Conservation (phyloP, 139 green algal genomes). For the Deuterostichococcus epilithicus region DNA sequence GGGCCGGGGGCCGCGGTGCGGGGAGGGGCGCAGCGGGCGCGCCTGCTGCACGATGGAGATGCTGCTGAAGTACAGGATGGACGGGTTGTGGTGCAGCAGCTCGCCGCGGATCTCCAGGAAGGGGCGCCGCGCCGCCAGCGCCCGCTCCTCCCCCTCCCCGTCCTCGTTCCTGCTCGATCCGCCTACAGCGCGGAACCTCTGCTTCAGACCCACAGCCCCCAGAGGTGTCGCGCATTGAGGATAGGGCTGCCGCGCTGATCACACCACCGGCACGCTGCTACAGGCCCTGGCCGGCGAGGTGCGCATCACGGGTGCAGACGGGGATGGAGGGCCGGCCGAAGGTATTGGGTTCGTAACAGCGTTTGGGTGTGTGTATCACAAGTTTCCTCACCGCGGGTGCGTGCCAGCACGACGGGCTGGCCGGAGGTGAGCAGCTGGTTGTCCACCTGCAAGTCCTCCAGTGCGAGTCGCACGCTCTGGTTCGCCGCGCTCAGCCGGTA, state of each 20-base stretch:
- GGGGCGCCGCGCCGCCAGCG: slow-evolving; percentile 2
- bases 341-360: no score
- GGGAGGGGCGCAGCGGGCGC: no score
- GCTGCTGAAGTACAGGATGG: slow-evolving; percentile 40
- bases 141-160: background rate
- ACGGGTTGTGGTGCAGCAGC: slow-evolving; percentile 36
- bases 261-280: no score
- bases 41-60: slow-evolving; percentile 27
- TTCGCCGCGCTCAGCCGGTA: slow-evolving; percentile 13
- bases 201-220: no score
- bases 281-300: no score
- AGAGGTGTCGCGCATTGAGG: no score
- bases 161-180: background rate
- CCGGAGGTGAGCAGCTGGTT: slow-evolving; percentile 61
- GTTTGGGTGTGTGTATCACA: no score
- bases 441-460: slow-evolving; percentile 51
- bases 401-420: slow-evolving; percentile 55
- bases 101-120: slow-evolving; percentile 33
- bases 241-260: no score
- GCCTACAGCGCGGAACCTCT: no score
- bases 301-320: slow-evolving; percentile 1
- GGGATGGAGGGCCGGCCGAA: no score
- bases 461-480: slow-evolving; percentile 28
- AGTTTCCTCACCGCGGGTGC: no score
- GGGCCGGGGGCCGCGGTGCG: no score